Evolutionary conservation across 495 filamentous ascomycete species (phyloP).

Genomic region (Extremus antarcticus): DNA sequence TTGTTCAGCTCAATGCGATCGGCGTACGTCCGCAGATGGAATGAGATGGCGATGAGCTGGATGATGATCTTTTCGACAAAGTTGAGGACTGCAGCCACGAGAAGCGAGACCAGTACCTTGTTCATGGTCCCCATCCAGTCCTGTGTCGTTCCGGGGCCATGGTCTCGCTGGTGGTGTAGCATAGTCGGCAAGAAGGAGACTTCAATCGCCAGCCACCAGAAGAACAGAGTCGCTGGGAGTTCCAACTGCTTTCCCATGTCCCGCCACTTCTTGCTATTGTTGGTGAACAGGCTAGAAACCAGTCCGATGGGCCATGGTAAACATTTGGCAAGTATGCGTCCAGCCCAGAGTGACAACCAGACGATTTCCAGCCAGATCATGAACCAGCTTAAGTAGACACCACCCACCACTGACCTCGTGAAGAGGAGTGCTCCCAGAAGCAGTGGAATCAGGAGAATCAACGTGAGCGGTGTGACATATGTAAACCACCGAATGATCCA

Average conservation of each 20-base stretch:
- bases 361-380: constrained; percentile 76
- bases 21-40: constrained; percentile 83
- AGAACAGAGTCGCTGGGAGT: constrained; percentile 74
- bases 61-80: constrained; percentile 88
- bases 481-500: constrained; percentile 74
- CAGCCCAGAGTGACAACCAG: constrained; percentile 85
- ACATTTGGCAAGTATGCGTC: constrained; percentile 57
- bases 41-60: constrained; percentile 86
- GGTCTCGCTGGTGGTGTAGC: constrained; percentile 56
- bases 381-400: constrained; percentile 77
- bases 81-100: constrained; percentile 72
- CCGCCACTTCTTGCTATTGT: constrained; percentile 87
- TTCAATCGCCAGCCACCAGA: constrained; percentile 83
- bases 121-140: constrained; percentile 70
- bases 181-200: constrained; percentile 61
- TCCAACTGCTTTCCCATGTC: constrained; percentile 83
- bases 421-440: constrained; percentile 63
- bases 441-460: constrained; percentile 69
- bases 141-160: constrained; percentile 41
- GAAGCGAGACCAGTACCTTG: constrained; percentile 75
- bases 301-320: constrained; percentile 58
- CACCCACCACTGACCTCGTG: constrained; percentile 53
- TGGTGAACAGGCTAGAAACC: constrained; percentile 66
- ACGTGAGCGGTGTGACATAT: constrained; percentile 68
- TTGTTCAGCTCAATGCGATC: constrained; percentile 90